Percentiles rank a stretch among this genome's conserved stretches.
Conservation (phyloP, 176 grass and related monocot genomes). For the Lolium rigidum region DNA sequence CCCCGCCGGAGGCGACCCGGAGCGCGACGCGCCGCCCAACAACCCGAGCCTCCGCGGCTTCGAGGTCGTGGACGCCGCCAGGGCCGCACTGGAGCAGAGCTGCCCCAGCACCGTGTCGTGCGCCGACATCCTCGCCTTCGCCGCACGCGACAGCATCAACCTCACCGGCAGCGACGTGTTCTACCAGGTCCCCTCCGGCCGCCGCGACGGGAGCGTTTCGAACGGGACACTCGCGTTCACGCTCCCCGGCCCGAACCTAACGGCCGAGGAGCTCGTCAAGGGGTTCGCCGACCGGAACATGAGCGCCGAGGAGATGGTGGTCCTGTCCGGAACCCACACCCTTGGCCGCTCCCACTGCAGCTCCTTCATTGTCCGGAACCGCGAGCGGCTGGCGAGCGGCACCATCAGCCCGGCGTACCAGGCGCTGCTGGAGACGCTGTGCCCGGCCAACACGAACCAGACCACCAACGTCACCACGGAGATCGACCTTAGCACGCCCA, state of each 20-base stretch:
- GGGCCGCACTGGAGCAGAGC: conserved; percentile 45
- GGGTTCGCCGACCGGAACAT: conserved; percentile 30
- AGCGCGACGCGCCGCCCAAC: conserved; percentile 12
- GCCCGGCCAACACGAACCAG: conserved; percentile 39
- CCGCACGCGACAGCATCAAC: conserved; percentile 58
- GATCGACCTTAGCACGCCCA: conserved; percentile 67
- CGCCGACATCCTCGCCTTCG: conserved; percentile 74
- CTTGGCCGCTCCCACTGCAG: conserved; percentile 73
- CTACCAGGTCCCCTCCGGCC: conserved; percentile 68
- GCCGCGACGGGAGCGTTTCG: conserved; percentile 62
- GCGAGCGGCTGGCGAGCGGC: conserved; percentile 26
- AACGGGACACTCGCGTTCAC: not conserved
- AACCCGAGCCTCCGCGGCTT: conserved; percentile 63
- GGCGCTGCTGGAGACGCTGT: conserved; percentile 59
- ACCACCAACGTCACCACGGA: conserved; percentile 43
- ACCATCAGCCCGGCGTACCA: conserved; percentile 66
- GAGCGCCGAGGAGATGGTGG: conserved; percentile 70
- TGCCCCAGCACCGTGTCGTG: conserved; percentile 63
- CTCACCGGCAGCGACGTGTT: conserved; percentile 66
- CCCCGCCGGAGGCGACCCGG: conserved; percentile 33
- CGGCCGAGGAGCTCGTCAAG: conserved; percentile 8
- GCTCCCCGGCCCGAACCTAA: conserved; percentile 52
- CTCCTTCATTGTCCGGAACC: conserved; percentile 57
- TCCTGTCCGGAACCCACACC: conserved; percentile 80
- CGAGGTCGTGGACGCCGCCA: conserved; percentile 54